Evolutionary conservation across 441 rosid species (phyloP), one percentile per base, ranked within the genome.

Genomic region (Eruca vesicaria): DNA sequence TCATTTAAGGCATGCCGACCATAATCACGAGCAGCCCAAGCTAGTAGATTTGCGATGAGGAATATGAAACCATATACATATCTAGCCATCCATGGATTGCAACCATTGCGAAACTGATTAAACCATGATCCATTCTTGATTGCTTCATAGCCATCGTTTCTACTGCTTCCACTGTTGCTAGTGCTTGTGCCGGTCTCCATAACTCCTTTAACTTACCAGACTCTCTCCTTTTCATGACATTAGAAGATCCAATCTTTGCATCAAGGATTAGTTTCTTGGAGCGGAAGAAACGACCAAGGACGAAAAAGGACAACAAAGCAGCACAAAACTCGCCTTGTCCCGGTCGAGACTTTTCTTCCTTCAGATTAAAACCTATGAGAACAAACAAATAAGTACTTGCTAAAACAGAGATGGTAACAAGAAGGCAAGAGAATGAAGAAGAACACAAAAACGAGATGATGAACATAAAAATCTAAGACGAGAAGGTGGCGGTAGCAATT

Each of bases 61-160:
- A 95, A 95, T 53, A 95, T 89, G 77, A 95, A 79, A 21, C 88
- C 96, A 55, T 91, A 93, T 50, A 81, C 90, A 77, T 91, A 95
- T 89, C 99, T 86, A 36, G 98, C 98, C 90, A 93, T 87, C 99
- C 99, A 91, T 1, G 99, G 98, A 76, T 95, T 95, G 21, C 83
- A 87, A 15, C 91, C 94, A 71, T 91, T 88, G 21, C 85, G 82
- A 74, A 95, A 95, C 77, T 93, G 99, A 45, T 86, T 79, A 74
- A 86, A 86, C 93, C 98, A 95, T 21, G 98, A 87, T 21, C 87
- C 82, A 55, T 77, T 80, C 79, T 85, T 82, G 16, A 75, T 63
- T 63, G 75, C 55, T 26, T 82, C 84, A 62, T 75, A 79, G 77
- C 84, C 83, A 14, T 81, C 83, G 16, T 55, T 76, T 71, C 59